Evolutionary conservation across 345 rosid genomes (phyloP), one percentile per base, ranked within the genome.

Genomic region (Lumnitzera littorea): DNA sequence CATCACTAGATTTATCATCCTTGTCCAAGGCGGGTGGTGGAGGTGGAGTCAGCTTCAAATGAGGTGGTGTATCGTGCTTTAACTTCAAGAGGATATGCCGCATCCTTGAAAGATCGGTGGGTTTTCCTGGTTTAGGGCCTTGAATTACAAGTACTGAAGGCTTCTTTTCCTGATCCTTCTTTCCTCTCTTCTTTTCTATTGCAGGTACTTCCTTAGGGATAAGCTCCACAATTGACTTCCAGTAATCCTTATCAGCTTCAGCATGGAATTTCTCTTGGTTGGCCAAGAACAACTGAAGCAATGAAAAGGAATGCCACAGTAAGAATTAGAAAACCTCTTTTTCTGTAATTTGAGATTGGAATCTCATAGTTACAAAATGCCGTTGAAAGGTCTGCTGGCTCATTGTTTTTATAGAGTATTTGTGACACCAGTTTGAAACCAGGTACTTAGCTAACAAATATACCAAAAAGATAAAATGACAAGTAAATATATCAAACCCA

Each of bases 51-150:
- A 56, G 83, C 62, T 75, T 86, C 56, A 89, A 72, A 69, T 89
- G 96, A 51, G 76, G 52, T 43, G 96, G 96, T 3, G 94, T 72
- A 53, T 69, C 65, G 48, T 89, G 91, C 77, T 86, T 89, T 73
- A 89, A 68, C 70, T 79, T 86, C 49, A 84, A 10, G 48, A 86
- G 74, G 41, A 89, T 75, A 63, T 86, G 94, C 55, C 84, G 71
- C 96, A 86, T 82, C 73, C 96, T 86, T 9, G 91, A 65, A 11
- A 86, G 87, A 58, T 89, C 91, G 2, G 95, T 74, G 36, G 89
- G 92, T 75, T 83, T 90, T 53, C 87, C 91, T 0, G 87, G 95
- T 73, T 85, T 87, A 15, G 95, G 97, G 64, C 92, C 95, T 60
- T 74, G 87, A 65, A 83, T 68, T 59, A 85, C 80, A 54, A 62